phyloP scores from a whole-genome alignment of 208 protist species.

The Wallacemonas collosoma region DNA sequence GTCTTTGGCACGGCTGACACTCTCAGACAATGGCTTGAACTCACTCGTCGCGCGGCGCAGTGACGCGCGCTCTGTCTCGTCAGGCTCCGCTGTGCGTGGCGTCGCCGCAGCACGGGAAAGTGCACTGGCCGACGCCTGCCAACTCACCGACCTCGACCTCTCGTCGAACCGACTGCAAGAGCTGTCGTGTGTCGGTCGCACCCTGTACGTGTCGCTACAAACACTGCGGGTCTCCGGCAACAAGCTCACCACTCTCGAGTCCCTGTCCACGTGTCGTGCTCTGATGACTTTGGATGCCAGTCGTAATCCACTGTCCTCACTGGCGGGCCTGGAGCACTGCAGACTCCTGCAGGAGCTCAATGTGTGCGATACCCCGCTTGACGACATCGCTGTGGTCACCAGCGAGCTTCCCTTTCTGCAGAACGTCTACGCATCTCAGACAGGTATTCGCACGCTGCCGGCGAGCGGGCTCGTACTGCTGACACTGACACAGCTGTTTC shows the following conservation, averaged over 20 bases:
- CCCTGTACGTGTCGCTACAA: constrained; percentile 37
- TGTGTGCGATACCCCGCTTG: constrained; percentile 59
- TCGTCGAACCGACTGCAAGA: constrained; percentile 55
- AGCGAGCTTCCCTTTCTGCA: constrained; percentile 37
- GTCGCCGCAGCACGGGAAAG: constrained; percentile 59
- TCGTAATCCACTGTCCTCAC: constrained; percentile 47
- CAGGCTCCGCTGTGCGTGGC: constrained; percentile 37
- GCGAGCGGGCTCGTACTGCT: constrained; percentile 17
- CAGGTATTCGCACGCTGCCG: constrained; percentile 36
- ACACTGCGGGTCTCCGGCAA: constrained; percentile 46
- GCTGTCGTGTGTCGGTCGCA: constrained; percentile 37
- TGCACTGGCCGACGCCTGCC: constrained; percentile 38
- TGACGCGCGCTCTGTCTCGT: constrained; percentile 1
- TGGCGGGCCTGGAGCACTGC: constrained; percentile 38
- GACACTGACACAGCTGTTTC: constrained; percentile 75
- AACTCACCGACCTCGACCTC: constrained; percentile 45
- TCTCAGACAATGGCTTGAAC: constrained; percentile 50
- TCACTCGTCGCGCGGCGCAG: neutral
- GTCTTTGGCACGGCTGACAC: constrained; percentile 30
- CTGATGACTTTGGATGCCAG: constrained; percentile 48
- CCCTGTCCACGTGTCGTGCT: constrained; percentile 47
- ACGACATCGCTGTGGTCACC: constrained; percentile 16
- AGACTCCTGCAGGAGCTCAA: constrained; percentile 61
- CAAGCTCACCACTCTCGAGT: constrained; percentile 38
- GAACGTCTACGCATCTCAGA: constrained; percentile 69